Percentiles rank a stretch among this genome's conserved stretches.
phyloP scores from a whole-genome alignment of 805 yeast species.

The Candida tibetensis region DNA sequence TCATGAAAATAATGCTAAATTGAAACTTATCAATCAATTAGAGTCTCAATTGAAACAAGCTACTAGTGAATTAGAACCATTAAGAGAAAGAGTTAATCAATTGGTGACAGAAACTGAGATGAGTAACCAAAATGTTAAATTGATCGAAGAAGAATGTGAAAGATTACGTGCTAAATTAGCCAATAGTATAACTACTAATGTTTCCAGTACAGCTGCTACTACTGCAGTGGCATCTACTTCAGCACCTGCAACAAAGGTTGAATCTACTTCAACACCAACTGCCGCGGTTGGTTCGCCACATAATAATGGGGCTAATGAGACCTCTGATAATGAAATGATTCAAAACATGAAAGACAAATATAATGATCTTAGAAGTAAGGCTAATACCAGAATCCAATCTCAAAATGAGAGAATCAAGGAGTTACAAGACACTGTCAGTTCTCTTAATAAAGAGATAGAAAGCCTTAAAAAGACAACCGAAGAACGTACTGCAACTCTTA shows the following conservation, averaged over 20 bases:
- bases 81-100: constrained; percentile 37
- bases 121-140: constrained; percentile 47
- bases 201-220: neutral
- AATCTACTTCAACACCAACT: neutral
- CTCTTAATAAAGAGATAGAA: constrained; percentile 21
- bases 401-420: constrained; percentile 26
- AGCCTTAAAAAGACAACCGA: constrained; percentile 10
- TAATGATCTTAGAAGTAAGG: constrained; percentile 27
- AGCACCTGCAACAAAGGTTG: neutral
- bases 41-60: constrained; percentile 36
- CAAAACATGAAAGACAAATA: constrained; percentile 31
- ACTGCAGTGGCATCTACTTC: neutral
- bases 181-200: neutral
- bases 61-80: constrained; percentile 40
- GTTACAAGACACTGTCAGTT: constrained; percentile 20
- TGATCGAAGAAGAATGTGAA: constrained; percentile 52
- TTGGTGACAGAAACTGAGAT: constrained; percentile 42
- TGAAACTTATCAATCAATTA: constrained; percentile 28
- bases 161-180: constrained; percentile 44
- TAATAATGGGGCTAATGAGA: neutral
- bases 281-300: neutral
- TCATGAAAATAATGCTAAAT: constrained; percentile 38
- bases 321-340: constrained; percentile 18
- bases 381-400: constrained; percentile 21
- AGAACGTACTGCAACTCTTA: constrained; percentile 5